Percentiles rank a stretch among this genome's conserved stretches.
phyloP scores from a whole-genome alignment of 1,139 yeast species.

The Diutina pseudorugosa region DNA sequence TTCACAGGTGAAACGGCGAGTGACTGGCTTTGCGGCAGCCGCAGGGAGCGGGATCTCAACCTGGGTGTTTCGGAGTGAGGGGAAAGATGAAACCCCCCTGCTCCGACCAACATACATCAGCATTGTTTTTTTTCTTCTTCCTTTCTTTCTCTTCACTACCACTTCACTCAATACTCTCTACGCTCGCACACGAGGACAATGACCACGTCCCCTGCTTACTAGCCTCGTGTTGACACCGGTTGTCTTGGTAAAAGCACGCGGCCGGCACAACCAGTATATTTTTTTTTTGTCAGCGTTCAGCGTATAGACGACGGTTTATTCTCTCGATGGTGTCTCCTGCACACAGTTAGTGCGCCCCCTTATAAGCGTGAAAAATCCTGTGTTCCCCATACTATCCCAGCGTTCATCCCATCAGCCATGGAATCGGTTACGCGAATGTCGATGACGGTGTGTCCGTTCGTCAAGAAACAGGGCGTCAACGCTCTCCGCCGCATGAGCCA shows the following conservation, averaged over 20 bases:
- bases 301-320: not conserved
- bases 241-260: not conserved
- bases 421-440: constrained; percentile 73
- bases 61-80: not conserved
- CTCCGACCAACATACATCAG: too few relatives aligned
- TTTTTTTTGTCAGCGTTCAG: not conserved
- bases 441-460: constrained; percentile 74
- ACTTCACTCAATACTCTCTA: too few relatives aligned
- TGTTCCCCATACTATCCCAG: not conserved
- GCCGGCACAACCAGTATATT: not conserved
- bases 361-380: not conserved
- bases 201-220: not conserved
- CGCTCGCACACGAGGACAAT: too few relatives aligned
- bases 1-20: not conserved
- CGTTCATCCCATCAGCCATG: constrained; percentile 37
- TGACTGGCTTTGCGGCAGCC: not conserved
- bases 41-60: not conserved
- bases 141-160: too few relatives aligned
- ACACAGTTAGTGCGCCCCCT: not conserved
- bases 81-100: too few relatives aligned
- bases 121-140: too few relatives aligned
- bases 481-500: constrained; percentile 43
- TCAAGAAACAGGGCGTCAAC: constrained; percentile 54
- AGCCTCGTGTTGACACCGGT: not conserved
- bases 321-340: not conserved